Conservation (phyloP, 441 rosid genomes). For the Isatis lusitanica region DNA sequence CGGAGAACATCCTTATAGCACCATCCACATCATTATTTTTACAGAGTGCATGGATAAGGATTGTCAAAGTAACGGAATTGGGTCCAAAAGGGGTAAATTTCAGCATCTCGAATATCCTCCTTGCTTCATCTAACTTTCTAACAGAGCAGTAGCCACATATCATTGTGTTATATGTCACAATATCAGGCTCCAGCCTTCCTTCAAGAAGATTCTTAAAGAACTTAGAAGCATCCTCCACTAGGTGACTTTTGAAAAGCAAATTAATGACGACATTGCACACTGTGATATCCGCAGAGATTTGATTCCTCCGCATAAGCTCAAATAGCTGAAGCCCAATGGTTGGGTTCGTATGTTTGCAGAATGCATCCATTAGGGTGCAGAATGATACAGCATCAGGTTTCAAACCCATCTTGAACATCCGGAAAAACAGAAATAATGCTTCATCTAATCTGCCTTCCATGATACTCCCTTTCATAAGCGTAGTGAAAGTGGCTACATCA, state of each 20-base stretch:
- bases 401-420: conserved; percentile 45
- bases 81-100: conserved; percentile 27
- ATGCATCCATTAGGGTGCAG: conserved; percentile 43
- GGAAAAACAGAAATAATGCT: conserved; percentile 42
- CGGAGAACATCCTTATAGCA: conserved; percentile 39
- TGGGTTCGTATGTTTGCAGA: conserved; percentile 39
- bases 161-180: conserved; percentile 48
- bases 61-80: conserved; percentile 41
- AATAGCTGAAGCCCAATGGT: conserved; percentile 40
- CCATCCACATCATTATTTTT: conserved; percentile 42
- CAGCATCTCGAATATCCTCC: conserved; percentile 36
- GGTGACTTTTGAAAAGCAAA: conserved; percentile 30
- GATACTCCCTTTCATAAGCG: conserved; percentile 32
- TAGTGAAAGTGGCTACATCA: conserved; percentile 41
- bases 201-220: conserved; percentile 30
- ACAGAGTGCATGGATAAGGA: conserved; percentile 44
- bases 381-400: conserved; percentile 41
- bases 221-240: conserved; percentile 27
- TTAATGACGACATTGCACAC: conserved; percentile 44
- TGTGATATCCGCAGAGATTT: conserved; percentile 34
- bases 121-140: conserved; percentile 40
- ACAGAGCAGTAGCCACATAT: conserved; percentile 46
- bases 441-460: conserved; percentile 28
- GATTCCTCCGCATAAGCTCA: conserved; percentile 42
- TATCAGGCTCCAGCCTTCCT: conserved; percentile 40